phyloP scores from a whole-genome alignment of 768 basidiomycete species.

The Lentinula sp. region DNA sequence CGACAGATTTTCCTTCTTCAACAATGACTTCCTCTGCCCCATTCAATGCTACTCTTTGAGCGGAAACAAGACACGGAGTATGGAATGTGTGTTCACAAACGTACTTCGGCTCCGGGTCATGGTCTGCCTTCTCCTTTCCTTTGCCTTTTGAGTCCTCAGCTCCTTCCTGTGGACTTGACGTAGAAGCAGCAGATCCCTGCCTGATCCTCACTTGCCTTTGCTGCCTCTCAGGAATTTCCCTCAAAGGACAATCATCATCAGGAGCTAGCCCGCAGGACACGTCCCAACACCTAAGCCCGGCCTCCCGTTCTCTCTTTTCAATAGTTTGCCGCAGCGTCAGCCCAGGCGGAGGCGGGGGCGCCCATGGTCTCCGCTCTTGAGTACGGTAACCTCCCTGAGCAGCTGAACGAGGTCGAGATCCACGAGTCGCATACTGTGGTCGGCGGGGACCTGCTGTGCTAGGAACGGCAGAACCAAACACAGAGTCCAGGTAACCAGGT shows the following conservation, averaged over 20 bases:
- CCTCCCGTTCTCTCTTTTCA: constrained; percentile 67
- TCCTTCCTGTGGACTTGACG: background rate
- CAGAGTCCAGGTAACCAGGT: background rate
- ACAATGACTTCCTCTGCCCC: constrained; percentile 40
- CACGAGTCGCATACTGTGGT: background rate
- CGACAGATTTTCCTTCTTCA: constrained; percentile 33
- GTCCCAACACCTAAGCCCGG: constrained; percentile 68
- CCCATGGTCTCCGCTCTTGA: constrained; percentile 36
- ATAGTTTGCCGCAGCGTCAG: constrained; percentile 67
- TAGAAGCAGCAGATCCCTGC: constrained; percentile 3
- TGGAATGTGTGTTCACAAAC: constrained; percentile 70
- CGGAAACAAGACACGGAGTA: constrained; percentile 62
- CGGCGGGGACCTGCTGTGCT: background rate
- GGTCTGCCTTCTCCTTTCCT: constrained; percentile 13
- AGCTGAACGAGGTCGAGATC: background rate
- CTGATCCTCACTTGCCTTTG: constrained; percentile 35
- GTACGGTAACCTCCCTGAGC: background rate
- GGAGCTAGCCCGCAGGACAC: constrained; percentile 71
- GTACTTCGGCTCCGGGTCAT: constrained; percentile 10
- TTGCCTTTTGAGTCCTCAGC: constrained; percentile 2
- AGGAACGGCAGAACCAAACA: background rate
- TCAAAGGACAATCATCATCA: constrained; percentile 62
- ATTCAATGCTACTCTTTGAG: constrained; percentile 59
- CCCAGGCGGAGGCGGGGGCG: constrained; percentile 58
- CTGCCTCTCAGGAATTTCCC: constrained; percentile 21